These are phyloP conservation scores for Akanthomyces dipterigenus DNA, from an alignment of 2,329 filamentous ascomycete species.

Conservation along the genomic window DNA sequence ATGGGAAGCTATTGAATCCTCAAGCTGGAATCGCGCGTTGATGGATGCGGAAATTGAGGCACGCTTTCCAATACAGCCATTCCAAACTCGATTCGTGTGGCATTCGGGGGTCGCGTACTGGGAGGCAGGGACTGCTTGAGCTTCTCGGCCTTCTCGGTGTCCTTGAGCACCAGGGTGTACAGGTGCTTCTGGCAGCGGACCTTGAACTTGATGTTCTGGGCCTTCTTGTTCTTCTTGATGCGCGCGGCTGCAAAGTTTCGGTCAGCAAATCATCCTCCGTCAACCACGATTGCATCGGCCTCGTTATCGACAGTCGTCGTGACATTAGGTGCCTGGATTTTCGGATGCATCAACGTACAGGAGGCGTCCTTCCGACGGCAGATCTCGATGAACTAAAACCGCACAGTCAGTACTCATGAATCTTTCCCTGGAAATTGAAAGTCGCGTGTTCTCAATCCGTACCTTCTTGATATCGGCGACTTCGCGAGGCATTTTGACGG, in stretches of 20 bases:
- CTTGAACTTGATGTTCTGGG: slow-evolving; percentile 99
- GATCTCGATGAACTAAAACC: slow-evolving; percentile 92
- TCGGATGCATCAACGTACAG: slow-evolving; percentile 62
- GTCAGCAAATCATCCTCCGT: slow-evolving; percentile 1
- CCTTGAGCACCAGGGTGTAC: slow-evolving; percentile 98
- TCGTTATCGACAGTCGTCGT: neutral
- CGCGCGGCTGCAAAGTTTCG: slow-evolving; percentile 57
- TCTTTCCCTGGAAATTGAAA: neutral
- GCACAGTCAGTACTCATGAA: slow-evolving; percentile 21
- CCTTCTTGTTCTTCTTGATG: slow-evolving; percentile 93
- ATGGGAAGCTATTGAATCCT: neutral
- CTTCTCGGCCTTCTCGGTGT: slow-evolving; percentile 99
- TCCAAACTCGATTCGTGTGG: neutral
- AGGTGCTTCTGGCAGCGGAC: slow-evolving; percentile 95
- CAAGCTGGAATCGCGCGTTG: slow-evolving; percentile 8
- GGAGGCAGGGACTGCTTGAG: slow-evolving; percentile 98
- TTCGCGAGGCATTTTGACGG: slow-evolving; percentile 93
- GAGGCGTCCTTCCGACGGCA: slow-evolving; percentile 99
- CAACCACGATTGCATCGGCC: neutral
- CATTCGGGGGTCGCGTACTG: slow-evolving; percentile 55
- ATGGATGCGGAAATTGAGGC: too few species aligned
- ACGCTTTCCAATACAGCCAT: too few species aligned
- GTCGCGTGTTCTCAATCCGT: slow-evolving; percentile 18
- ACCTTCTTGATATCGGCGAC: slow-evolving; percentile 95
- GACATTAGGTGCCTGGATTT: neutral